Percentiles rank a stretch among this genome's conserved stretches.
Evolutionary conservation across 495 filamentous ascomycete species (phyloP).

Genomic region (Tuber calosporum): DNA sequence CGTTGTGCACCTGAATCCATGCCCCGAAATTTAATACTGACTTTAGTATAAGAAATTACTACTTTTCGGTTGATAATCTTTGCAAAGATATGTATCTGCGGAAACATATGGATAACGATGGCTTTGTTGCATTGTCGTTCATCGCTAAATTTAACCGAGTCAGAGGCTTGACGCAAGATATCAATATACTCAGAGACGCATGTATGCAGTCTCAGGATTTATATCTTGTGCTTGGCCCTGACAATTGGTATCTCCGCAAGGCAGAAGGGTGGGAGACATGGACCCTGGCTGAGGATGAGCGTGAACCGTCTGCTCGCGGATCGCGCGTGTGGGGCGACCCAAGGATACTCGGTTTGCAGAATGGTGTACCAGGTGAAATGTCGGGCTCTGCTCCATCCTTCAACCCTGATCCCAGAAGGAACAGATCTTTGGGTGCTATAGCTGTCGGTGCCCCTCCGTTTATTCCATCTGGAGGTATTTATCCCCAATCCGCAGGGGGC

Average conservation of each 20-base stretch:
- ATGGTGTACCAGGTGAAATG: constrained; percentile 34
- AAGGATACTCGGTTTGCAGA: constrained; percentile 14
- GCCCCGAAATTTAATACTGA: constrained; percentile 32
- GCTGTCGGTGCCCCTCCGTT: constrained; percentile 23
- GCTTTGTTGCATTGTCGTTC: constrained; percentile 71
- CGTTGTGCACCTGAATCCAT: constrained; percentile 28
- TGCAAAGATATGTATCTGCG: constrained; percentile 89
- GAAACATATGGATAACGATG: constrained; percentile 86
- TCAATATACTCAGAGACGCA: constrained; percentile 64
- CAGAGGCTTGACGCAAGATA: constrained; percentile 62
- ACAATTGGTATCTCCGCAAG: constrained; percentile 71
- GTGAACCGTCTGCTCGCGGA: constrained; percentile 50
- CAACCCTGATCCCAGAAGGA: constrained; percentile 26
- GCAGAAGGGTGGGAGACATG: constrained; percentile 73
- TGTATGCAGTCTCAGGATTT: constrained; percentile 62
- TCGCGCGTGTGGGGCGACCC: constrained; percentile 23
- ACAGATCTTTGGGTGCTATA: constrained; percentile 21
- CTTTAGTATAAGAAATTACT: constrained; percentile 57
- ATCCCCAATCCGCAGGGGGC: constrained; percentile 6
- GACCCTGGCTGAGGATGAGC: constrained; percentile 58
- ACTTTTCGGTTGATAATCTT: constrained; percentile 92
- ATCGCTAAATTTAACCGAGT: constrained; percentile 81
- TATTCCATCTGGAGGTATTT: constrained; percentile 22
- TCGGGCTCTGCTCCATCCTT: constrained; percentile 37
- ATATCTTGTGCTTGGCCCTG: constrained; percentile 61